Conservation (phyloP, 129 eudicot species). For the Arctium minus region DNA sequence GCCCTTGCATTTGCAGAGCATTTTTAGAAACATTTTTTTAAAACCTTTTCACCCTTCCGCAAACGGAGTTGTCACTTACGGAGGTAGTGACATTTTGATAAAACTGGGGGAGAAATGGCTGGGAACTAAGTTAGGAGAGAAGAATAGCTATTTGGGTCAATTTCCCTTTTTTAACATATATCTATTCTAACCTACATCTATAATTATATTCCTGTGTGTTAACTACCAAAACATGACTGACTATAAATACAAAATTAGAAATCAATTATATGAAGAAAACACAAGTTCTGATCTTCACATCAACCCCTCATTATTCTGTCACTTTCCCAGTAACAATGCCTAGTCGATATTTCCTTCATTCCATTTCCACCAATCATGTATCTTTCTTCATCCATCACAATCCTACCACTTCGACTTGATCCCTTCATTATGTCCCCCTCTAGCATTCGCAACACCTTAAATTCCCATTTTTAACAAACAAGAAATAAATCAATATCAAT, state of each 20-base stretch:
- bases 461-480: not conserved
- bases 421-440: constrained; percentile 85
- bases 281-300: not conserved
- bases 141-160: no score
- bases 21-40: no score
- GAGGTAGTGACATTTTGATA: no score
- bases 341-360: constrained; percentile 32
- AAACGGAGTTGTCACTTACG: no score
- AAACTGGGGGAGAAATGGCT: no score
- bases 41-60: no score
- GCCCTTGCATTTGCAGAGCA: no score
- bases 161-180: not conserved
- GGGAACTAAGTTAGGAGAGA: no score
- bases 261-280: not conserved
- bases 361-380: constrained; percentile 20
- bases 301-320: constrained; percentile 36
- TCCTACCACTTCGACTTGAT: constrained; percentile 65
- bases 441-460: constrained; percentile 80
- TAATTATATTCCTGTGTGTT: not conserved
- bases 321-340: constrained; percentile 32
- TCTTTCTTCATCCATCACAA: constrained; percentile 39
- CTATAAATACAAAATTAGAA: not conserved
- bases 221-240: not conserved
- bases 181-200: not conserved
- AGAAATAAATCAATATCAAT: not conserved